phyloP scores from a whole-genome alignment of 2,329 filamentous ascomycete genomes.

The Lecanosticta acicola region DNA sequence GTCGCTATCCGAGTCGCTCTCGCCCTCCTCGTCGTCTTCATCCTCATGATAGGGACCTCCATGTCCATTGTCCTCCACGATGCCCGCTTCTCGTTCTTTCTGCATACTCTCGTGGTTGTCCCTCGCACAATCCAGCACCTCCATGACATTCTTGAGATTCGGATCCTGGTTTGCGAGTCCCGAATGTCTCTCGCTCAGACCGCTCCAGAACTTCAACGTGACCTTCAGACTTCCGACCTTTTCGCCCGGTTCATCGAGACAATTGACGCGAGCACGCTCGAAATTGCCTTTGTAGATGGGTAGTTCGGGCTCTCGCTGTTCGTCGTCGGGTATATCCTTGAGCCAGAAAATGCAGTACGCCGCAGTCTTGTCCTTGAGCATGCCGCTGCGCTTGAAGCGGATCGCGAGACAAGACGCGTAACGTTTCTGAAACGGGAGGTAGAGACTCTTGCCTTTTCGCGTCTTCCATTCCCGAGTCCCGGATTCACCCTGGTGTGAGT shows the following conservation, averaged over 20 bases:
- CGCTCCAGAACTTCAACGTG: slow-evolving; percentile 55
- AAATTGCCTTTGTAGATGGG: slow-evolving; percentile 63
- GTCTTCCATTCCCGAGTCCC: slow-evolving; percentile 44
- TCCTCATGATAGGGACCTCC: slow-evolving; percentile 15
- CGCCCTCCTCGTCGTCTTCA: slow-evolving; percentile 15
- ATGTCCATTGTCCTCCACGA: slow-evolving; percentile 11
- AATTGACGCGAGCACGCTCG: slow-evolving; percentile 48
- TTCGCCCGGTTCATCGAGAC: slow-evolving; percentile 50
- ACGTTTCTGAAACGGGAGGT: slow-evolving; percentile 56
- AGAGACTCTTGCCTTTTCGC: slow-evolving; percentile 42
- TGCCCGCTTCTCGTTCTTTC: slow-evolving; percentile 26
- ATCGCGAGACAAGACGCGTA: slow-evolving; percentile 54
- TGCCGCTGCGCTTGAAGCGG: slow-evolving; percentile 53
- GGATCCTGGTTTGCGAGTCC: slow-evolving; percentile 50
- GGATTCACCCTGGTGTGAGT: slow-evolving; percentile 32
- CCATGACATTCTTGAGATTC: slow-evolving; percentile 56
- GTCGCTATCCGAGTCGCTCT: background rate
- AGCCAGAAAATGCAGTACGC: slow-evolving; percentile 65
- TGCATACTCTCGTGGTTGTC: slow-evolving; percentile 47
- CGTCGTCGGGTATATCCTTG: slow-evolving; percentile 63
- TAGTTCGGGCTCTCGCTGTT: slow-evolving; percentile 54
- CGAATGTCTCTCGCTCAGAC: slow-evolving; percentile 56
- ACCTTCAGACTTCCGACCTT: slow-evolving; percentile 55
- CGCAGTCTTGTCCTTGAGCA: slow-evolving; percentile 47
- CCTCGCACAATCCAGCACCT: slow-evolving; percentile 57